Base-by-base conservation (phyloP, 495 filamentous ascomycete genomes). In the Trichocladium uniseriatum region DNA sequence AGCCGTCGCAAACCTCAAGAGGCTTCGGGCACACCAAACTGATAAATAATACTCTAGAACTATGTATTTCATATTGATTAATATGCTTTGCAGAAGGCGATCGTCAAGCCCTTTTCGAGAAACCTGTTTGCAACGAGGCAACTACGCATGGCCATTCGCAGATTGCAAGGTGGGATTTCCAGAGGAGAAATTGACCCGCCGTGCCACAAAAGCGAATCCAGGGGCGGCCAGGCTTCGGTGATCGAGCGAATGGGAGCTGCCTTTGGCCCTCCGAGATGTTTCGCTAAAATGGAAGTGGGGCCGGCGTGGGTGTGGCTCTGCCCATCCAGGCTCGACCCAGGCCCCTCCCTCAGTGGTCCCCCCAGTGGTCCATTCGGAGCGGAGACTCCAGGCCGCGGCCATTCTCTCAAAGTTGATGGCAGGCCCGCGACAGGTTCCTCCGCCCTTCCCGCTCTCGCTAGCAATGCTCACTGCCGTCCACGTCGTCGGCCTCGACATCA, bases 241-340 rank as follows among this genome's bases (percentile, higher is more conserved):
- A 21, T 51, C 49, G 36, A 49, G 50, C 52, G 32, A 66, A 66
- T 66, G 22, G 38, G 49, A 44, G 46, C 38, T 43, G n/a, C 29
- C 11, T 18, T 20, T 62, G 46, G 37, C 53, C 51, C 56, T 54
- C 54, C 53, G 51, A 20, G 16, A 50, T 40, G 61, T 64, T 60
- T 66, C 60, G 61, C 57, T 57, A 60, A 60, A 34, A 60, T 44
- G 42, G 41, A 53, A 48, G 45, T 52, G 51, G 54, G 45, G 46
- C 61, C 51, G 40, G 46, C 38, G 15, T 52, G 34, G 35, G 43
- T 53, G 43, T 54, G 50, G 48, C 55, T 53, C 57, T 47, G 60
- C 53, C 35, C 27, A 37, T n/a, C n/a, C n/a, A n/a, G n/a, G n/a
- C n/a, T n/a, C n/a, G n/a, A n/a, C n/a, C n/a, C n/a, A n/a, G n/a